These are phyloP conservation scores for Leccinum imitatum DNA, from an alignment of 768 basidiomycete species.

Conservation along the genomic window DNA sequence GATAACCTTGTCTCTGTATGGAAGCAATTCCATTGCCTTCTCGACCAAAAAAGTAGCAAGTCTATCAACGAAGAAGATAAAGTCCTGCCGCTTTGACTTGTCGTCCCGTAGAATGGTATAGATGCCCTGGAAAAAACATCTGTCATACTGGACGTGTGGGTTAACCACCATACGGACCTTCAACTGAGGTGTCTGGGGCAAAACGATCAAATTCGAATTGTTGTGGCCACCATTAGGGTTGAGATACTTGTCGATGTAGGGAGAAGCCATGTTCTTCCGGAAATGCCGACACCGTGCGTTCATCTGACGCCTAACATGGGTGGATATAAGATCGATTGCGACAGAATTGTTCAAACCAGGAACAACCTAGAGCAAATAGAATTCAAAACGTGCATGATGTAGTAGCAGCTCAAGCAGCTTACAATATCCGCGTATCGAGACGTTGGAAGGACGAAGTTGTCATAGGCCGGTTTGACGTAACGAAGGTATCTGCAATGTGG, in stretches of 20 bases:
- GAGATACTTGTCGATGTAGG: constrained; percentile 36
- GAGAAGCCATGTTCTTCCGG: constrained; percentile 68
- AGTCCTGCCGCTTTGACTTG: constrained; percentile 75
- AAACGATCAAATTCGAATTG: constrained; percentile 56
- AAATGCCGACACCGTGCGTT: constrained; percentile 75
- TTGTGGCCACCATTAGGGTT: constrained; percentile 39
- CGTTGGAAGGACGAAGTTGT: constrained; percentile 90
- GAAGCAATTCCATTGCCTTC: constrained; percentile 79
- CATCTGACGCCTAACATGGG: constrained; percentile 84
- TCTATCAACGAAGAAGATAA: constrained; percentile 90
- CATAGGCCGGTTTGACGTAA: constrained; percentile 93
- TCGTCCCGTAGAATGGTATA: constrained; percentile 81
- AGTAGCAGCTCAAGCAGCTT: constrained; percentile 6
- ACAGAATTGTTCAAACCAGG: constrained; percentile 87
- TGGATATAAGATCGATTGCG: constrained; percentile 90
- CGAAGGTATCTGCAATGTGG: constrained; percentile 71
- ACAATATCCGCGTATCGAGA: constrained; percentile 90
- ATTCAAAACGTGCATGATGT: neutral
- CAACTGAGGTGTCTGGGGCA: constrained; percentile 80
- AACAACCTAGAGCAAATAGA: constrained; percentile 68
- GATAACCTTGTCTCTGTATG: constrained; percentile 59
- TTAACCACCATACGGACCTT: constrained; percentile 45
- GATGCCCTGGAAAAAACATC: constrained; percentile 61
- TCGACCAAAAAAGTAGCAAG: constrained; percentile 84
- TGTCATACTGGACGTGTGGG: neutral